These are phyloP conservation scores for Diaporthe capsici DNA, from an alignment of 2,329 filamentous ascomycete genomes.

Conservation along the genomic window DNA sequence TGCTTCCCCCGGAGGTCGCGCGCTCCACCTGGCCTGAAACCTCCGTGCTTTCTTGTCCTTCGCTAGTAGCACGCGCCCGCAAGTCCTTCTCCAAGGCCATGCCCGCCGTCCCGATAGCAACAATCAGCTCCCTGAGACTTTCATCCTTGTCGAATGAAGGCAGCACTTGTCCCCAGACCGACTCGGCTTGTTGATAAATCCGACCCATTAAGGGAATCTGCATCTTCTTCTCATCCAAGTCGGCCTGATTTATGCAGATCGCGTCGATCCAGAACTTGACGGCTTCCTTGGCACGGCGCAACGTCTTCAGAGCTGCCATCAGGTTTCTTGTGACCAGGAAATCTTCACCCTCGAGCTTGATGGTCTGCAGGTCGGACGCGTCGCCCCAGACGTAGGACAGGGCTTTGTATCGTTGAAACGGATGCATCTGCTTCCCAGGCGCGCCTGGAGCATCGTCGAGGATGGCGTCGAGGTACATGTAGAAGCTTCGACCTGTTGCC, in stretches of 20 bases:
- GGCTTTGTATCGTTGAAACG: background rate
- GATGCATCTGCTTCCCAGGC: background rate
- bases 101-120: background rate
- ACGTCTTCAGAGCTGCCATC: background rate
- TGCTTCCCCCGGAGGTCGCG: background rate
- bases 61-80: background rate
- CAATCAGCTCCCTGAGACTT: background rate
- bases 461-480: background rate
- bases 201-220: background rate
- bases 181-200: background rate
- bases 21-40: background rate
- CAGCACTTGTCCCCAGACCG: background rate
- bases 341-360: background rate
- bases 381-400: background rate
- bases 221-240: conserved; percentile 3
- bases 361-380: background rate
- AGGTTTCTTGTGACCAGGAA: background rate
- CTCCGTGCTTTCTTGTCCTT: background rate
- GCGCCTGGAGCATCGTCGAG: background rate
- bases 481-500: background rate
- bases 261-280: background rate
- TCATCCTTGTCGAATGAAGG: background rate
- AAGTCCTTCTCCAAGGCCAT: background rate
- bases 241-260: conserved; percentile 1
- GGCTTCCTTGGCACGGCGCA: background rate